phyloP scores from a whole-genome alignment of 352 stramenopile species.

The Peronospora farinosa region DNA sequence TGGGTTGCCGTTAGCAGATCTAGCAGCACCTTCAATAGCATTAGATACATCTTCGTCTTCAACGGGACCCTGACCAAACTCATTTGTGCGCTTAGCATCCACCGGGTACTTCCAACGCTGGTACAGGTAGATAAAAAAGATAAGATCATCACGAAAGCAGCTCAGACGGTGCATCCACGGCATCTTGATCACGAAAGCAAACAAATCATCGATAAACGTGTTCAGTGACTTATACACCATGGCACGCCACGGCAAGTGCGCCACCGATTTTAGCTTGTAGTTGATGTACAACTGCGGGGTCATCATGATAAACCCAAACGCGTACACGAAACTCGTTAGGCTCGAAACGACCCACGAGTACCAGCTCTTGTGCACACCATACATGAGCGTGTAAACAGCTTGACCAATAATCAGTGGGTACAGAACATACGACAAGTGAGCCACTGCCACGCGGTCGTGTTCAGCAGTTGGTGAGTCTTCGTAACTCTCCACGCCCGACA shows the following conservation, averaged over 20 bases:
- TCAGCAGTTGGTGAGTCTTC: constrained; percentile 70
- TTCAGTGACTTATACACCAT: constrained; percentile 98
- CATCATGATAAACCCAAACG: constrained; percentile 99
- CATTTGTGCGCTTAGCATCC: constrained; percentile 88
- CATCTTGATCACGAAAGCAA: constrained; percentile 90
- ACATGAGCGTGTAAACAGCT: constrained; percentile 91
- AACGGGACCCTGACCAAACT: constrained; percentile 87
- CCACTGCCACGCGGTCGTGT: constrained; percentile 78
- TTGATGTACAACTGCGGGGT: constrained; percentile 98
- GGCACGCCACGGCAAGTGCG: constrained; percentile 93
- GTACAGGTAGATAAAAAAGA: constrained; percentile 99
- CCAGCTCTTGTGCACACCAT: constrained; percentile 92
- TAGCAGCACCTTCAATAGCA: constrained; percentile 25
- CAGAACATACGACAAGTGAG: constrained; percentile 78
- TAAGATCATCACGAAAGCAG: constrained; percentile 98
- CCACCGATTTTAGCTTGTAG: constrained; percentile 96
- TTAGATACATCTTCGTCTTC: constrained; percentile 34
- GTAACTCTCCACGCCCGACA: constrained; percentile 83
- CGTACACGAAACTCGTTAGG: constrained; percentile 96
- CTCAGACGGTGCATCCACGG: constrained; percentile 95
- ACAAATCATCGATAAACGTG: constrained; percentile 91
- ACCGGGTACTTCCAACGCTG: constrained; percentile 96
- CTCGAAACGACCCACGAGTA: constrained; percentile 96
- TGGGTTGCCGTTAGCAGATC: constrained; percentile 3
- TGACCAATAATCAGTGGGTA: constrained; percentile 90